These are phyloP conservation scores for Paramyrothecium sp. DNA, from an alignment of 2,329 filamentous ascomycete species.

Conservation along the genomic window DNA sequence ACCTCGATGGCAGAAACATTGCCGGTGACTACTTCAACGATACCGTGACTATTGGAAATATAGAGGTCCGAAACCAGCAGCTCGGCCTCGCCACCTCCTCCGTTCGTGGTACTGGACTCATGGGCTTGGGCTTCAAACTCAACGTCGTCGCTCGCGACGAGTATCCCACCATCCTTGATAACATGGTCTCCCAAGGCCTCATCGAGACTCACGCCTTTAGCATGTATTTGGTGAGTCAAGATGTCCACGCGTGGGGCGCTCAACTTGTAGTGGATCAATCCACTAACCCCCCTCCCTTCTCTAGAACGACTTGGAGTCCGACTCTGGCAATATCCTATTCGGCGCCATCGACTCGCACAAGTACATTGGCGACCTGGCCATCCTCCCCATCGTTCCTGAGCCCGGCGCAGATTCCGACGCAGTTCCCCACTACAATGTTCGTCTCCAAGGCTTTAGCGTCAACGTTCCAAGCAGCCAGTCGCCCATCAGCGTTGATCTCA, in stretches of 20 bases:
- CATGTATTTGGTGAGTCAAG: slow-evolving; percentile 52
- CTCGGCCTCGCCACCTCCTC: slow-evolving; percentile 52
- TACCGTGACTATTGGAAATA: slow-evolving; percentile 46
- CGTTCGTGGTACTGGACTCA: slow-evolving; percentile 51
- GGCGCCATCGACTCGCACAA: slow-evolving; percentile 76
- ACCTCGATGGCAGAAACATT: slow-evolving; percentile 57
- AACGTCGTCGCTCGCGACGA: slow-evolving; percentile 42
- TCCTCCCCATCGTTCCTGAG: slow-evolving; percentile 43
- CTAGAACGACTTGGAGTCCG: slow-evolving; percentile 59
- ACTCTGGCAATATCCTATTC: slow-evolving; percentile 71
- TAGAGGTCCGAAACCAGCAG: slow-evolving; percentile 46
- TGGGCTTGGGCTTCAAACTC: slow-evolving; percentile 57
- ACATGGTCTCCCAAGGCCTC: slow-evolving; percentile 59
- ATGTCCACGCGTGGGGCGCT: no score
- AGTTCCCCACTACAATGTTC: slow-evolving; percentile 35
- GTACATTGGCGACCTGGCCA: slow-evolving; percentile 53
- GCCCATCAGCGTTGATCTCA: slow-evolving; percentile 27
- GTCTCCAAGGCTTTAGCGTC: slow-evolving; percentile 37
- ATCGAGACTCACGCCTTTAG: slow-evolving; percentile 68
- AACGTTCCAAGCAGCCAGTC: slow-evolving; percentile 19
- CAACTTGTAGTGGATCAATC: no score
- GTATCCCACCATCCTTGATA: slow-evolving; percentile 62
- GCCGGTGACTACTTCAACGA: slow-evolving; percentile 58
- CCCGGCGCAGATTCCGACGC: slow-evolving; percentile 29
- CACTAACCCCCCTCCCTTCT: slow-evolving; percentile 2